Conservation (phyloP, 176 grass and related monocot species). For the Rhynchospora pubera region DNA sequence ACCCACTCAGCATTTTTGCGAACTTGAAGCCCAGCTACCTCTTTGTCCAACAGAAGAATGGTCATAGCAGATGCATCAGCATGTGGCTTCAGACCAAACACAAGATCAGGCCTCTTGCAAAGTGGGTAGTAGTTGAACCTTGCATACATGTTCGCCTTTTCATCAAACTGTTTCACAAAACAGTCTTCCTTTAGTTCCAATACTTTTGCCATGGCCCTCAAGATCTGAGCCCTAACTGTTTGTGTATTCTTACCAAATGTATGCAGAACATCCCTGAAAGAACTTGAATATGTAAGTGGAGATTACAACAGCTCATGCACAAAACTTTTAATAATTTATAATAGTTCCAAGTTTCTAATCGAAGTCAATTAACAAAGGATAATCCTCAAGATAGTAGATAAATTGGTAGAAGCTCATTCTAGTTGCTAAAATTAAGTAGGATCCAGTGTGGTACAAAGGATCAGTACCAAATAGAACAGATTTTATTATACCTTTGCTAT, state of each 20-base stretch:
- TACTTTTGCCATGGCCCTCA: slow-evolving; percentile 27
- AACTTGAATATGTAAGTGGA: neutral
- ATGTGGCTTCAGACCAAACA: slow-evolving; percentile 59
- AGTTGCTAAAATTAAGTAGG: neutral
- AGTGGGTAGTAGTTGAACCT: slow-evolving; percentile 50
- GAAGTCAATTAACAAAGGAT: neutral
- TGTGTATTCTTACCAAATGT: slow-evolving; percentile 26
- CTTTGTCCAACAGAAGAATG: slow-evolving; percentile 38
- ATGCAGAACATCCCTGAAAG: slow-evolving; percentile 22
- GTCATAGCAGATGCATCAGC: slow-evolving; percentile 53
- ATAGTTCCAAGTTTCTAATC: neutral
- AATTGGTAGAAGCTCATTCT: neutral
- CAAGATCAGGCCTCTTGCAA: slow-evolving; percentile 45
- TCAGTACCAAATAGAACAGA: neutral
- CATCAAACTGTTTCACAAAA: slow-evolving; percentile 33
- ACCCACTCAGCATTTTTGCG: slow-evolving; percentile 27
- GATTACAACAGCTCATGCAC: neutral
- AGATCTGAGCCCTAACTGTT: slow-evolving; percentile 10
- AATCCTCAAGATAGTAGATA: neutral
- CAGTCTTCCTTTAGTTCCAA: slow-evolving; percentile 24
- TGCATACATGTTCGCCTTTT: neutral
- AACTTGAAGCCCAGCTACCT: slow-evolving; percentile 47
- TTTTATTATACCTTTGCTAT: neutral
- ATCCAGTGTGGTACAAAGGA: neutral
- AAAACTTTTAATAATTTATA: neutral